Percentiles rank a stretch among this genome's conserved stretches.
These are phyloP conservation scores for Stromatinia cepivora DNA, from an alignment of 2,329 filamentous ascomycete genomes.

Conservation along the genomic window DNA sequence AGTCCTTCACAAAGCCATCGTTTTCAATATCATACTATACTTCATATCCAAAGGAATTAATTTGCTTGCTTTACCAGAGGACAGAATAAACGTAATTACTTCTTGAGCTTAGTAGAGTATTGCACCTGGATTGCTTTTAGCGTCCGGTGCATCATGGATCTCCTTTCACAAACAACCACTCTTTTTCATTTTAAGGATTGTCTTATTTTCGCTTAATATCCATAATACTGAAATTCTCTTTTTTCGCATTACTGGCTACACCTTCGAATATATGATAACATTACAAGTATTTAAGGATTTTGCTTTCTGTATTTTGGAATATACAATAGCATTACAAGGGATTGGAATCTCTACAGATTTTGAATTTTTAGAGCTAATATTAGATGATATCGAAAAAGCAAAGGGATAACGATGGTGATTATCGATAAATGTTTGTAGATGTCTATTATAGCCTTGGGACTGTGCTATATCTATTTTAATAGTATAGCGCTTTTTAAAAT, in stretches of 20 bases:
- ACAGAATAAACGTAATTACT: too few relatives aligned
- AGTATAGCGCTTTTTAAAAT: too few relatives aligned
- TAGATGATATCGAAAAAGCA: slow-evolving; percentile 25
- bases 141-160: slow-evolving; percentile 24
- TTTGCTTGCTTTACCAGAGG: too few relatives aligned
- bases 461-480: slow-evolving; percentile 20
- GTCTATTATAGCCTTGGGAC: slow-evolving; percentile 17
- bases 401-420: slow-evolving; percentile 23
- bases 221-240: slow-evolving; percentile 23
- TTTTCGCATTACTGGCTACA: not conserved
- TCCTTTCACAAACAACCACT: slow-evolving; percentile 24
- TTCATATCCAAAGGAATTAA: too few relatives aligned
- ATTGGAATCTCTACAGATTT: slow-evolving; percentile 17
- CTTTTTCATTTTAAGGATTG: slow-evolving; percentile 26
- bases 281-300: not conserved
- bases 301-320: slow-evolving; percentile 3
- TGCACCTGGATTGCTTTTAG: slow-evolving; percentile 22
- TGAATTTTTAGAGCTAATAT: slow-evolving; percentile 30
- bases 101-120: slow-evolving; percentile 27
- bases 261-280: too few relatives aligned
- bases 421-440: slow-evolving; percentile 12
- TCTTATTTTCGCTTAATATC: slow-evolving; percentile 25
- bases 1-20: too few relatives aligned
- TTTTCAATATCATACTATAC: too few relatives aligned
- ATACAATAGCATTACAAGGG: slow-evolving; percentile 12